These are phyloP conservation scores for Paramarasmius palmivorus DNA, from an alignment of 1,284 basidiomycete genomes.

Conservation along the genomic window DNA sequence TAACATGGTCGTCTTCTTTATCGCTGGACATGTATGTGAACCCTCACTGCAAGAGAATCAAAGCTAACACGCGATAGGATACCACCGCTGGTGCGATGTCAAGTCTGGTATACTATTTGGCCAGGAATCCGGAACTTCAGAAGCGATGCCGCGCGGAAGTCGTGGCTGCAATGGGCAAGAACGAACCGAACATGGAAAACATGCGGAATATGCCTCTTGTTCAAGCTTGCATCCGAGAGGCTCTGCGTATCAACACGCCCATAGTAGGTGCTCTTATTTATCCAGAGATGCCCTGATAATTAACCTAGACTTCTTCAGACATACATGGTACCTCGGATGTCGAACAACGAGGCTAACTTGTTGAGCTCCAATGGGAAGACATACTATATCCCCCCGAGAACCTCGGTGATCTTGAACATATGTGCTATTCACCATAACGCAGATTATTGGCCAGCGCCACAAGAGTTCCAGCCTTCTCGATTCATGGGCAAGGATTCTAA, in stretches of 20 bases:
- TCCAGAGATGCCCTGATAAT: neutral
- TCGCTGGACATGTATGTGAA: conserved; percentile 32
- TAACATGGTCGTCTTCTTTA: conserved; percentile 34
- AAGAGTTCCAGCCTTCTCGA: conserved; percentile 22
- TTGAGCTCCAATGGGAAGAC: conserved; percentile 14
- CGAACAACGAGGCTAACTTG: conserved; percentile 11
- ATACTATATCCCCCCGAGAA: conserved; percentile 22
- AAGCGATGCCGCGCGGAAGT: conserved; percentile 27
- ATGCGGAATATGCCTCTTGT: conserved; percentile 25
- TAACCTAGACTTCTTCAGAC: neutral
- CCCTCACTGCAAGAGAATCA: neutral
- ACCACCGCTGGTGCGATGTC: conserved; percentile 33
- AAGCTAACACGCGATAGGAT: conserved; percentile 21
- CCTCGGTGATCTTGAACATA: conserved; percentile 29
- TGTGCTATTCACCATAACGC: conserved; percentile 29
- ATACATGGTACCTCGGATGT: conserved; percentile 28
- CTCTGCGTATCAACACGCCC: conserved; percentile 33
- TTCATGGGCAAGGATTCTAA: conserved; percentile 15
- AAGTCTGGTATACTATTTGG: conserved; percentile 30
- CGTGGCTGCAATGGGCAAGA: conserved; percentile 17
- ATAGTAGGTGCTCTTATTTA: conserved; percentile 16
- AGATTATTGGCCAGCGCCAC: conserved; percentile 18
- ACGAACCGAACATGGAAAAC: conserved; percentile 26
- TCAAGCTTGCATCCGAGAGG: conserved; percentile 32
- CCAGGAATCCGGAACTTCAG: conserved; percentile 29